Evolutionary conservation across 371 early-diverging fungal genomes (phyloP).

Genomic region (Mucor lusitanicus): DNA sequence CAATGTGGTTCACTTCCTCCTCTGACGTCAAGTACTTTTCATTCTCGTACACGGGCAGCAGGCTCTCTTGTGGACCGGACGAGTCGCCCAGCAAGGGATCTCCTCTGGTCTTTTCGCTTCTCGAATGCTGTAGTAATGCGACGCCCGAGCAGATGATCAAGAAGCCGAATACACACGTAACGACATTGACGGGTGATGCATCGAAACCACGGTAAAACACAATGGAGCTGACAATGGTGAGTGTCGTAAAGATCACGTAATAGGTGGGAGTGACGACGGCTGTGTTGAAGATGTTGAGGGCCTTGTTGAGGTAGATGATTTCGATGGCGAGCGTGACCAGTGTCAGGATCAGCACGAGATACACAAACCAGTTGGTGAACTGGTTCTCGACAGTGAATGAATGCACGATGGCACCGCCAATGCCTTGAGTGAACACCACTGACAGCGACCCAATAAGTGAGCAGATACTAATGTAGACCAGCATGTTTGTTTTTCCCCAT

Average conservation of each 20-base stretch:
- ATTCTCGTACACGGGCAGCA: constrained; percentile 9
- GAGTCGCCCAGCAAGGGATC: constrained; percentile 28
- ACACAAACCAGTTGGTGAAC: constrained; percentile 86
- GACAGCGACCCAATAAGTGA: constrained; percentile 90
- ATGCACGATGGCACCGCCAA: constrained; percentile 88
- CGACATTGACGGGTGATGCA: constrained; percentile 74
- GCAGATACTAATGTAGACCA: constrained; percentile 87
- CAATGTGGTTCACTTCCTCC: constrained; percentile 15
- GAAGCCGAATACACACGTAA: constrained; percentile 89
- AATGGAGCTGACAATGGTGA: constrained; percentile 88
- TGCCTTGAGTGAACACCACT: constrained; percentile 90
- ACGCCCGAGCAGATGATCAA: constrained; percentile 75
- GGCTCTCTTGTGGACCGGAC: constrained; percentile 5
- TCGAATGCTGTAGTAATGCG: constrained; percentile 40
- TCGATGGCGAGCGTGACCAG: constrained; percentile 81
- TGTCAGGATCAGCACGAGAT: constrained; percentile 75
- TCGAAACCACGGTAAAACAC: constrained; percentile 88
- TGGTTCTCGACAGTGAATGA: constrained; percentile 87
- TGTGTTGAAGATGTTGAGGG: constrained; percentile 90
- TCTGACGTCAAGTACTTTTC: constrained; percentile 23
- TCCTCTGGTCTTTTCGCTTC: constrained; percentile 11
- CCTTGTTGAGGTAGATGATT: constrained; percentile 96
- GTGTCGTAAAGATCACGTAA: constrained; percentile 92
- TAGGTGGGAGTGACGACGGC: constrained; percentile 91
- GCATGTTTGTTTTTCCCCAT: constrained; percentile 83